Percentiles rank a stretch among this genome's conserved stretches.
Evolutionary conservation across 768 basidiomycete species (phyloP).

Genomic region (Amyloporia xantha): DNA sequence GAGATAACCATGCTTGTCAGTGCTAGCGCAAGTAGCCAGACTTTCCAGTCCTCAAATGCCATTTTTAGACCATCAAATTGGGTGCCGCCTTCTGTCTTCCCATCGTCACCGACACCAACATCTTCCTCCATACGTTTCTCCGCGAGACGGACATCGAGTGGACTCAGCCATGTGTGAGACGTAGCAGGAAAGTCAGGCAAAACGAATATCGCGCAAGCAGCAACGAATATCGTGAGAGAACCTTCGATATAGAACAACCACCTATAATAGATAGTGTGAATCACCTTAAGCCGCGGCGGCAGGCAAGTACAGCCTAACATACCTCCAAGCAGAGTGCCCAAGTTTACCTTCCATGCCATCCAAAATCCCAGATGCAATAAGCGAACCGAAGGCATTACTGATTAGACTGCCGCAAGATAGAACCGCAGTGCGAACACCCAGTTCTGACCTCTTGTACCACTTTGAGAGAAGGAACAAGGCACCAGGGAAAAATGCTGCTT

Average conservation of each 20-base stretch:
- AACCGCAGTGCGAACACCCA: conserved; percentile 62
- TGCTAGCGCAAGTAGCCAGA: conserved; percentile 73
- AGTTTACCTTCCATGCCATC: conserved; percentile 61
- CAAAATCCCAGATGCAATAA: conserved; percentile 74
- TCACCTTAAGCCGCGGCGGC: not conserved
- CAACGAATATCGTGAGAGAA: conserved; percentile 46
- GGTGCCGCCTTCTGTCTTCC: conserved; percentile 32
- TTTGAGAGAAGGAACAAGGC: conserved; percentile 57
- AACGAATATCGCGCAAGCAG: conserved; percentile 49
- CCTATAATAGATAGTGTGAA: conserved; percentile 26
- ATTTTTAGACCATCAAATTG: conserved; percentile 41
- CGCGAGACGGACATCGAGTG: conserved; percentile 50
- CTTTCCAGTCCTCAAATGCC: conserved; percentile 72
- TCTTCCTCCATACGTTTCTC: conserved; percentile 60
- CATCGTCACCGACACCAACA: conserved; percentile 44
- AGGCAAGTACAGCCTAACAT: too few species aligned
- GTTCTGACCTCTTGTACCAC: conserved; percentile 69
- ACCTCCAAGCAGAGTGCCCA: conserved; percentile 72
- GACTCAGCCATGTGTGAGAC: conserved; percentile 52
- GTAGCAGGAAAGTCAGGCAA: conserved; percentile 71
- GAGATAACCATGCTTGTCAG: conserved; percentile 55
- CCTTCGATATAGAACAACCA: conserved; percentile 76
- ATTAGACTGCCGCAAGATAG: conserved; percentile 69
- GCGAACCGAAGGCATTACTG: conserved; percentile 75
- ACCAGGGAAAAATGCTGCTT: conserved; percentile 66